Conservation (phyloP, 2,329 filamentous ascomycete genomes). For the Paecilomyces variotii region DNA sequence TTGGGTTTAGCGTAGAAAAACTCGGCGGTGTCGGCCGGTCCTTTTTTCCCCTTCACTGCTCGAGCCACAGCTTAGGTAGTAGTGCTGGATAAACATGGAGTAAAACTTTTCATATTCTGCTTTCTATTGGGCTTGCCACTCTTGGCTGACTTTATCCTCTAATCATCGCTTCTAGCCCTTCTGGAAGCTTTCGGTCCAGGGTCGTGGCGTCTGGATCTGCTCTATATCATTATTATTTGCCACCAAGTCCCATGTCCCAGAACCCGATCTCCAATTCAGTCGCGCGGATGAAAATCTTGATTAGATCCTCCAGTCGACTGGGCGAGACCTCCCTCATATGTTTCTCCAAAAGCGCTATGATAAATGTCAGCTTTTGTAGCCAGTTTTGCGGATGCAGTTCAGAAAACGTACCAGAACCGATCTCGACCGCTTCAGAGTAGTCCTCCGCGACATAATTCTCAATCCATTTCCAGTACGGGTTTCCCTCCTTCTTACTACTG, state of each 20-base stretch:
- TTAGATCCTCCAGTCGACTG: slow-evolving; percentile 68
- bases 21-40: background rate
- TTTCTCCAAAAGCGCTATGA: slow-evolving; percentile 63
- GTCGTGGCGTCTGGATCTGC: slow-evolving; percentile 20
- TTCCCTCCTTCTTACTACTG: slow-evolving; percentile 54
- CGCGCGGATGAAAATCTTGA: slow-evolving; percentile 78
- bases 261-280: slow-evolving; percentile 71
- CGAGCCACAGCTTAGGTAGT: background rate
- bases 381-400: background rate
- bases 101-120: background rate
- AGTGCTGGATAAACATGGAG: no score
- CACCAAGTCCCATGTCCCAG: slow-evolving; percentile 59
- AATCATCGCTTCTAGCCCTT: background rate
- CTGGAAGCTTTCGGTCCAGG: slow-evolving; percentile 2
- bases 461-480: slow-evolving; percentile 85
- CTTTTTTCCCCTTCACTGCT: slow-evolving; percentile 3
- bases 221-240: slow-evolving; percentile 9
- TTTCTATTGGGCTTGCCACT: background rate
- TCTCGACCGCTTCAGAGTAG: slow-evolving; percentile 63
- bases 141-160: background rate
- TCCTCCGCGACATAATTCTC: slow-evolving; percentile 78
- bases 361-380: slow-evolving; percentile 1
- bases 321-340: slow-evolving; percentile 67
- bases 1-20: slow-evolving; percentile 17
- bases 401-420: slow-evolving; percentile 54